Percentiles rank a stretch among this genome's conserved stretches.
phyloP scores from a whole-genome alignment of 2,329 filamentous ascomycete species.

The Coleophoma cylindrospora region DNA sequence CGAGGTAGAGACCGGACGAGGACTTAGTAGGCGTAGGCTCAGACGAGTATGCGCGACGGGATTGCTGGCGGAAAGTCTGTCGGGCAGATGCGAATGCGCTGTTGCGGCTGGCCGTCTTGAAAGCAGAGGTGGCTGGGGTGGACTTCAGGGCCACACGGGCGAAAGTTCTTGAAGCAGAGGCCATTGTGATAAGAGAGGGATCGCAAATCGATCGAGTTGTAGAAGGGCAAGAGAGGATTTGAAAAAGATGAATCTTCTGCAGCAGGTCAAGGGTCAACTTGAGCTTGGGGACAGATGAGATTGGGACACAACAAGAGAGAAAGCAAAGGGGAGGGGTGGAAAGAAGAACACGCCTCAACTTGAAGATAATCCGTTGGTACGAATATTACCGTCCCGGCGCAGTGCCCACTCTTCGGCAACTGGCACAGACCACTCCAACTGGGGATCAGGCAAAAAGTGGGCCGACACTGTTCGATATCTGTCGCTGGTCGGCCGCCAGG shows the following conservation, averaged over 20 bases:
- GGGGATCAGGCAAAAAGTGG: no score
- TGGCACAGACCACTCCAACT: no score
- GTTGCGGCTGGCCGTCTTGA: constrained; percentile 54
- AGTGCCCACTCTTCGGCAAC: constrained; percentile 1
- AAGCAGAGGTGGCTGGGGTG: constrained; percentile 37
- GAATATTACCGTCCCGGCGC: not conserved
- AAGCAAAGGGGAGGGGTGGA: not conserved
- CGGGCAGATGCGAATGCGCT: constrained; percentile 54
- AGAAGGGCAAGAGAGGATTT: not conserved
- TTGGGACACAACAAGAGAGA: no score
- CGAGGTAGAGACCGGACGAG: constrained; percentile 49
- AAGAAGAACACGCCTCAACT: not conserved
- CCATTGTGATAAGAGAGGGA: constrained; percentile 26
- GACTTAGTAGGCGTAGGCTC: constrained; percentile 54
- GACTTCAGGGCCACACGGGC: constrained; percentile 30
- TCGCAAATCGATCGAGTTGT: not conserved
- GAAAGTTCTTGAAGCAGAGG: constrained; percentile 29
- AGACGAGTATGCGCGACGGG: constrained; percentile 76
- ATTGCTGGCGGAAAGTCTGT: constrained; percentile 67
- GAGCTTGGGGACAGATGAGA: not conserved
- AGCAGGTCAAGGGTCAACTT: not conserved
- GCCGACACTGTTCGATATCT: no score
- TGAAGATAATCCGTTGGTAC: not conserved
- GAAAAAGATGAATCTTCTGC: not conserved
- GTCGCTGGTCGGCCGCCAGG: not conserved